Percentiles rank a stretch among this genome's conserved stretches.
Evolutionary conservation across 2,329 filamentous ascomycete species (phyloP).

Genomic region (Microdochium nivale): DNA sequence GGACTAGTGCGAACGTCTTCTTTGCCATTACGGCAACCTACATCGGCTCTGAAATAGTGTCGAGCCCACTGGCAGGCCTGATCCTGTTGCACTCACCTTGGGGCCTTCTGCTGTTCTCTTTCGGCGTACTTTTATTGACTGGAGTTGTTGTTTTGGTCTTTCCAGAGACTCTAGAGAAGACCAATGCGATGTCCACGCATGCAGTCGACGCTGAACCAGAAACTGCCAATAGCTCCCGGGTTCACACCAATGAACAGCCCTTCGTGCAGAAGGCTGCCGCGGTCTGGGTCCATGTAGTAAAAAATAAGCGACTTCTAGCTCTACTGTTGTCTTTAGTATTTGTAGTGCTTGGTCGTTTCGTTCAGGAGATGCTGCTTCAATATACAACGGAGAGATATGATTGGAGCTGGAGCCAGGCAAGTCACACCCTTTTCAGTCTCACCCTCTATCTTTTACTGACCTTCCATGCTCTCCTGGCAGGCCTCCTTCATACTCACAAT

Average conservation of each 20-base stretch:
- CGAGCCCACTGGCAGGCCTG: constrained; percentile 29
- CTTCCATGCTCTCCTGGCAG: constrained; percentile 17
- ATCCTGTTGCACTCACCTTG: constrained; percentile 30
- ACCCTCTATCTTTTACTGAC: too few relatives aligned
- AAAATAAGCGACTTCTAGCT: constrained; percentile 20
- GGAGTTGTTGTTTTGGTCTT: constrained; percentile 21
- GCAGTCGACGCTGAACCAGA: too few relatives aligned
- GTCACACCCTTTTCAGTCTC: constrained; percentile 13
- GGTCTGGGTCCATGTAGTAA: constrained; percentile 15
- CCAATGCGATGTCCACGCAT: constrained; percentile 5
- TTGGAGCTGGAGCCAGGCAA: constrained; percentile 35
- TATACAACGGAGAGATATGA: constrained; percentile 42
- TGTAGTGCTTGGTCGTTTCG: constrained; percentile 21
- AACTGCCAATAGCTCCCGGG: neutral
- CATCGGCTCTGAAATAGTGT: constrained; percentile 26
- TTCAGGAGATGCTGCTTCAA: constrained; percentile 35
- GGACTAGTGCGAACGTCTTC: constrained; percentile 27
- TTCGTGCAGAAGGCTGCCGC: constrained; percentile 22
- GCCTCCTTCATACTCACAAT: constrained; percentile 33
- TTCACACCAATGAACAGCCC: constrained; percentile 14
- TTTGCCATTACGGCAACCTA: constrained; percentile 28
- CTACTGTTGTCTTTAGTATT: constrained; percentile 27
- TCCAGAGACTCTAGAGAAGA: constrained; percentile 32
- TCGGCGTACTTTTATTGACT: constrained; percentile 18
- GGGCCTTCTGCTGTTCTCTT: constrained; percentile 27